Evolutionary conservation across 2,329 filamentous ascomycete genomes (phyloP), one percentile per base, ranked within the genome.

Genomic region (Aspergillus flavus): DNA sequence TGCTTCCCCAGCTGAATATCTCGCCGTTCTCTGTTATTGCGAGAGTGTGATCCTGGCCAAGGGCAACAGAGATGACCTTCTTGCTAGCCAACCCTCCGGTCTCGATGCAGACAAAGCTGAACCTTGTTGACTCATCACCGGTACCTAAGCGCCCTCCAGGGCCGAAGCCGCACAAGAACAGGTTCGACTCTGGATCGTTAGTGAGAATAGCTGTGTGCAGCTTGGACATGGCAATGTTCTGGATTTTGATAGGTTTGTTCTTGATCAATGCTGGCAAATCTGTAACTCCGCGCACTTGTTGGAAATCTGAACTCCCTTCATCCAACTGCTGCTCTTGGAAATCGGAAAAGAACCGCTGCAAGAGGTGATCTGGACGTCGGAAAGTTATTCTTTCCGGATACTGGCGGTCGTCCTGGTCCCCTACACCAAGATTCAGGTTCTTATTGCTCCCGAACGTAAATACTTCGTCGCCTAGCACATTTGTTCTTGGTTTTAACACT

Each of bases 361-460:
- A 77, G 1, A 98, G 83, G 72, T 92, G 88, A 28, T 92, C 89
- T 0, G 95, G 93, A 19, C 94, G 88, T 61, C 88, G 86, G 39
- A 98, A 78, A 36, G 84, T 82, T 12, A 97, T 88, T 11, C 93
- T 90, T 75, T 98, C 95, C 0, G 95, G 95, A 71, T 91, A 96
- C 67, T 98, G 94, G 3, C 95, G 89, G 74, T 99, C 94, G 75
- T 97, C 93, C 72, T 96, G 91, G 73, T 99, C 94, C n/a, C 94
- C 94, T 64, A 98, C 90, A 1, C 95, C 95, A 26, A 99, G 85
- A 0, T 92, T 95, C 11, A 96, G 80, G 70, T 99, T 99, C 73
- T 95, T 96, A 79, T 97, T 99, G 78, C 94, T 98, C 57, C 95
- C 95, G 78, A 98, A 97, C 1, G 93, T 90, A 72, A 93, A 98